Evolutionary conservation across 306 rosid genomes (phyloP).

Genomic region (Lotus japonicus): DNA sequence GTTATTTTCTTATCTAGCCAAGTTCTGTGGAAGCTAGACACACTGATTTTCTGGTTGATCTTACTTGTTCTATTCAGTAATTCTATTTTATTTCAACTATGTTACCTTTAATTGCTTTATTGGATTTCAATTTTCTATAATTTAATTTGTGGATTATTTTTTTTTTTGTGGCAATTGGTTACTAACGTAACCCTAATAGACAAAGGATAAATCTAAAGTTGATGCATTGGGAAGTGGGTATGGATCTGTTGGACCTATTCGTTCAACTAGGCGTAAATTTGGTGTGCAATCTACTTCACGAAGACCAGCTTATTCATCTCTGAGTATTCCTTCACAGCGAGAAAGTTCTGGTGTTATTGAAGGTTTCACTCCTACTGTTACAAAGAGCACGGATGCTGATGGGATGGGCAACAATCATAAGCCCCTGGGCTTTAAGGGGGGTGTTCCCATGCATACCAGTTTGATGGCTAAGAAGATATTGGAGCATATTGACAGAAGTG

Average conservation of each 20-base stretch:
- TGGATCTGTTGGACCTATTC: constrained; percentile 79
- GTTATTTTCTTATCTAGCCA: background rate
- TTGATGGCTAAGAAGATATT: constrained; percentile 77
- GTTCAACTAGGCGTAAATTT: constrained; percentile 42
- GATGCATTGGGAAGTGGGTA: constrained; percentile 42
- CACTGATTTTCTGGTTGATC: background rate
- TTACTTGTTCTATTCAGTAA: background rate
- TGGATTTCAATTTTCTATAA: background rate
- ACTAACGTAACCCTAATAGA: constrained; percentile 3
- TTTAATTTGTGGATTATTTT: background rate
- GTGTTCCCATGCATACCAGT: constrained; percentile 52
- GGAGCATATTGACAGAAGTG: constrained; percentile 72
- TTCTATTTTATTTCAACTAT: background rate
- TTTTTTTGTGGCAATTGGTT: background rate
- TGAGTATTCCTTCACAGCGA: constrained; percentile 23
- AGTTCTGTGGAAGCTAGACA: background rate
- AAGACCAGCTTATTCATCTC: constrained; percentile 37
- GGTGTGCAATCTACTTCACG: constrained; percentile 39
- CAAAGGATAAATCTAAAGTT: constrained; percentile 43
- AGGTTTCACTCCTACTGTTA: constrained; percentile 32
- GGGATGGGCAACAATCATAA: constrained; percentile 30
- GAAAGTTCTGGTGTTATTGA: constrained; percentile 31
- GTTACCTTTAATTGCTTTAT: background rate
- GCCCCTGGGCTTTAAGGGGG: constrained; percentile 29
- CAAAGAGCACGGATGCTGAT: constrained; percentile 37